phyloP scores from a whole-genome alignment of 805 yeast species.

The Nakazawaea sp. region DNA sequence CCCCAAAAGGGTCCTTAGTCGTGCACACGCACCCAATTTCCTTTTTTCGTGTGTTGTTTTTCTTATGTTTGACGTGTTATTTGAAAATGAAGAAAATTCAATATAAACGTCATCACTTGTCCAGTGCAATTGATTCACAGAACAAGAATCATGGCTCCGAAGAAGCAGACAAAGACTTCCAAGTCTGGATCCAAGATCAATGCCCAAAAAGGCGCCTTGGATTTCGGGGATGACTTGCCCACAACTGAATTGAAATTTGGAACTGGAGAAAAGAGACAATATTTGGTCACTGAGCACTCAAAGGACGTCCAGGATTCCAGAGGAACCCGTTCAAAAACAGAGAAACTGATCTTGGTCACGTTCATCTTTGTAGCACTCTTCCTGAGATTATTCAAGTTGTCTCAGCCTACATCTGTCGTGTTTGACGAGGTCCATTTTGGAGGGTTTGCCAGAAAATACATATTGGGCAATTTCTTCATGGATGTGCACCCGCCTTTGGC shows the following conservation, averaged over 20 bases:
- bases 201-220: too few species aligned
- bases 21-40: too few species aligned
- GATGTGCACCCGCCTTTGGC: constrained; percentile 81
- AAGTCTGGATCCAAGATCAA: too few species aligned
- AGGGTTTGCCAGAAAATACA: constrained; percentile 86
- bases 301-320: constrained; percentile 32
- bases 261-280: constrained; percentile 49
- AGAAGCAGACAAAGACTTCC: too few species aligned
- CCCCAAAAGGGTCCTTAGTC: too few species aligned
- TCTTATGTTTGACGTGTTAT: too few species aligned
- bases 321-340: constrained; percentile 28
- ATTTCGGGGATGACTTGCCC: constrained; percentile 4
- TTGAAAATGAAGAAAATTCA: too few species aligned
- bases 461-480: constrained; percentile 56
- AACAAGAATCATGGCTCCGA: too few species aligned
- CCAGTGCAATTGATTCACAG: too few species aligned
- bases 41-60: too few species aligned
- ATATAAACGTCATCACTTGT: too few species aligned
- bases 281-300: constrained; percentile 45
- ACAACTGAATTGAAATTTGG: constrained; percentile 38
- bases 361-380: constrained; percentile 44
- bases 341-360: constrained; percentile 28
- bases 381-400: constrained; percentile 57
- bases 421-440: constrained; percentile 96
- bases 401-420: constrained; percentile 74